These are phyloP conservation scores for Linnemannia schmuckeri DNA, from an alignment of 192 early-diverging fungal genomes.

Conservation along the genomic window DNA sequence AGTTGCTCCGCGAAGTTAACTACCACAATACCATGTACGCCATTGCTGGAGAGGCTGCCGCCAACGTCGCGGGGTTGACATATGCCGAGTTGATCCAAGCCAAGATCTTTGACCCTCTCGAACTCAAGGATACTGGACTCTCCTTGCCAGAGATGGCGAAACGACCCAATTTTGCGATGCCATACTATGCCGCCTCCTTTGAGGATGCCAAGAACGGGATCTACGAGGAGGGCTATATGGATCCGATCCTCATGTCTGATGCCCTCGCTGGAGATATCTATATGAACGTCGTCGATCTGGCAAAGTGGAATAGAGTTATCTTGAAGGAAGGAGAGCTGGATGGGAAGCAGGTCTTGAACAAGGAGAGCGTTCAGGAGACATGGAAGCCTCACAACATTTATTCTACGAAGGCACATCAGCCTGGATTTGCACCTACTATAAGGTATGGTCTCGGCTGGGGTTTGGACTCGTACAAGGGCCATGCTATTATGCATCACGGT, in stretches of 20 bases:
- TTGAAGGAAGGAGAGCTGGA: constrained; percentile 10
- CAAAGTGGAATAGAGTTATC: neutral
- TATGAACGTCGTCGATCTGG: constrained; percentile 22
- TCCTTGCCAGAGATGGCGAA: constrained; percentile 5
- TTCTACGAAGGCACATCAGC: neutral
- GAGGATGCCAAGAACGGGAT: constrained; percentile 9
- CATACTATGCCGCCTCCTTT: neutral
- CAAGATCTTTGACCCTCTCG: neutral
- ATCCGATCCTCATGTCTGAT: neutral
- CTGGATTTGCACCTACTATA: neutral
- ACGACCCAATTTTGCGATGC: constrained; percentile 5
- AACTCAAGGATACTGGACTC: neutral
- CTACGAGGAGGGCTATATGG: constrained; percentile 3
- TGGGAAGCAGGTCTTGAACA: constrained; percentile 26
- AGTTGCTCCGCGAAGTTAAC: neutral
- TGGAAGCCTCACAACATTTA: constrained; percentile 2
- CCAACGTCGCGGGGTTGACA: neutral
- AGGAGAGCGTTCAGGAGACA: constrained; percentile 7
- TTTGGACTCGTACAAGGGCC: constrained; percentile 17
- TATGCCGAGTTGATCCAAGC: neutral
- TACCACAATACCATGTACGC: constrained; percentile 17
- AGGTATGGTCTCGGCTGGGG: constrained; percentile 33
- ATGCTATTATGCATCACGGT: neutral
- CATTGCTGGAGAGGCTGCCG: constrained; percentile 10
- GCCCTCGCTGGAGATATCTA: constrained; percentile 19